These are phyloP conservation scores for Lentinula sp. DNA, from an alignment of 768 basidiomycete species.

Conservation along the genomic window DNA sequence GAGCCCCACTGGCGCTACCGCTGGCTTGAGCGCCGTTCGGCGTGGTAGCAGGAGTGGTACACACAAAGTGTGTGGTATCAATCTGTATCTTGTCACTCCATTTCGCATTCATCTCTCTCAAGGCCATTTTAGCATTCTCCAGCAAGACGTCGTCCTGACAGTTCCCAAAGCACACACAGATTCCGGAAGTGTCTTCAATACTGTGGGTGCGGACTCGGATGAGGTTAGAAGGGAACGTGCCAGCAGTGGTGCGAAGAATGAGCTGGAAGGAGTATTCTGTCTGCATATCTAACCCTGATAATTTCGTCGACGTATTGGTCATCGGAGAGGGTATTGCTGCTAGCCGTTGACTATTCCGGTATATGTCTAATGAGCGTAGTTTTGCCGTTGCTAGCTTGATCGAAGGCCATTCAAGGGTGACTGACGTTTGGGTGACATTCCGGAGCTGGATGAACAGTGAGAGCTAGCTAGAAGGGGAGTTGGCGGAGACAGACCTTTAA, in stretches of 20 bases:
- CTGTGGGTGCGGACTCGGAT: conserved; percentile 86
- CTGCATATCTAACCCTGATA: conserved; percentile 75
- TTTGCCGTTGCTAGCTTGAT: conserved; percentile 82
- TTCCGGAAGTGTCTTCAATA: conserved; percentile 92
- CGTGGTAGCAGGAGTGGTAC: conserved; percentile 79
- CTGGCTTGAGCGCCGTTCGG: conserved; percentile 50
- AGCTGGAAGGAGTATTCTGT: conserved; percentile 94
- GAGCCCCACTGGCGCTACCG: conserved; percentile 48
- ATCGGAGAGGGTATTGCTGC: conserved; percentile 79
- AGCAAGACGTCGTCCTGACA: conserved; percentile 72
- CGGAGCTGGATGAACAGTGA: conserved; percentile 50
- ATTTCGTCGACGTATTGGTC: conserved; percentile 82
- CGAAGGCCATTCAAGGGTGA: conserved; percentile 92
- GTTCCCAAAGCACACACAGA: conserved; percentile 92
- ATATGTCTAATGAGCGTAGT: conserved; percentile 86
- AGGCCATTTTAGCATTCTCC: conserved; percentile 74
- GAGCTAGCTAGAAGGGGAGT: no score
- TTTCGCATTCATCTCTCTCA: conserved; percentile 82
- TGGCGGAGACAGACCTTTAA: conserved; percentile 49
- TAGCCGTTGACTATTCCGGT: conserved; percentile 84
- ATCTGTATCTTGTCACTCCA: conserved; percentile 94
- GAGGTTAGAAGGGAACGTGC: conserved; percentile 81
- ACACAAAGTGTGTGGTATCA: conserved; percentile 97
- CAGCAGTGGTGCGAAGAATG: conserved; percentile 87
- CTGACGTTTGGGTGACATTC: conserved; percentile 94